These are phyloP conservation scores for Colletotrichum navitas DNA, from an alignment of 2,329 filamentous ascomycete species.

Conservation along the genomic window DNA sequence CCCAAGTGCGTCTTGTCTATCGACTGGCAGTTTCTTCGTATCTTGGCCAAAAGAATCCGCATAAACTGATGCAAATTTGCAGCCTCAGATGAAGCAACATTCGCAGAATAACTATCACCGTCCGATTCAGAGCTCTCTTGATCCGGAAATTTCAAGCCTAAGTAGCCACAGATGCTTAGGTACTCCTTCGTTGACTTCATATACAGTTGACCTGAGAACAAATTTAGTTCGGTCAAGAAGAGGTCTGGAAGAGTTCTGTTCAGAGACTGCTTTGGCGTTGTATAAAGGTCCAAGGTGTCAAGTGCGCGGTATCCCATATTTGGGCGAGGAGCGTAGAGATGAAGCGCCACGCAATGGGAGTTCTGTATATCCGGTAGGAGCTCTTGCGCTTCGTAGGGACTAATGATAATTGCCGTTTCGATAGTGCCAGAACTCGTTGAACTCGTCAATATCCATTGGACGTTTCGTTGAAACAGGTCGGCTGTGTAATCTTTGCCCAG, in stretches of 20 bases:
- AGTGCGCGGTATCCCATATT: constrained; percentile 55
- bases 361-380: constrained; percentile 57
- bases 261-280: constrained; percentile 46
- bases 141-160: constrained; percentile 58
- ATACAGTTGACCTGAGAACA: constrained; percentile 79
- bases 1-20: constrained; percentile 56
- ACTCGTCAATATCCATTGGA: constrained; percentile 66
- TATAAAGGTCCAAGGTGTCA: constrained; percentile 61
- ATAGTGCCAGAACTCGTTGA: rapidly evolving
- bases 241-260: not conserved
- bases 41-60: constrained; percentile 50
- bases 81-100: not conserved
- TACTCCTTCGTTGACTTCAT: constrained; percentile 69
- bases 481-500: constrained; percentile 32
- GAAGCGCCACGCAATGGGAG: constrained; percentile 55
- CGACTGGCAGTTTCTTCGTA: constrained; percentile 53
- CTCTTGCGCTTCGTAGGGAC: constrained; percentile 69
- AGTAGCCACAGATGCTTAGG: constrained; percentile 59
- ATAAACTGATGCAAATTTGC: constrained; percentile 51
- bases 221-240: constrained; percentile 62
- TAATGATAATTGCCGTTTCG: constrained; percentile 62
- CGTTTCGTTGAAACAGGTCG: constrained; percentile 64
- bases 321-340: constrained; percentile 64
- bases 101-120: not conserved
- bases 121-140: constrained; percentile 27